Base-by-base conservation (phyloP, 352 stramenopile species). In the Globisporangium acanthophoron region DNA sequence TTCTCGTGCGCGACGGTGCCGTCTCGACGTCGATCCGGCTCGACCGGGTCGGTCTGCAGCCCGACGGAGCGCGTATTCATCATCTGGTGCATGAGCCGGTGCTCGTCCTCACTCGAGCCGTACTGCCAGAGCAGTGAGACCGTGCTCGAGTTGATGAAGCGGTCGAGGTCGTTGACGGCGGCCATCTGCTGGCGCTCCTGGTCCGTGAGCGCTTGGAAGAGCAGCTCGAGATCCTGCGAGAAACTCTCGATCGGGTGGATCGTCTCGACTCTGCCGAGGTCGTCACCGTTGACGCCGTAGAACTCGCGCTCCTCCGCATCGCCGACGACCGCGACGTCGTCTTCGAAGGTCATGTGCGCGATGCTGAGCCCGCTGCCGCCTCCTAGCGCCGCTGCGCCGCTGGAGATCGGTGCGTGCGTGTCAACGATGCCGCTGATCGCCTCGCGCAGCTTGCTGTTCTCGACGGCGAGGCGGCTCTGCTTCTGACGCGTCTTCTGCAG, bases 71-170 rank as follows among this genome's bases (percentile, higher is more conserved):
- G 69, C 20, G 64, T 45, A 47, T 57, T 76, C 37, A 88, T 65
- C 74, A 87, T 85, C 56, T 76, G 70, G 46, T 85, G 68, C 54
- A 88, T 73, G 50, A 82, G 67, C 46, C 70, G 69, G 50, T 73
- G 78, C 27, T 75, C 56, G 39, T 78, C 66, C 39, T 80, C 70
- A 13, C 65, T 72, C 8, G 80, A 79, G 2, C 79, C 78, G 53
- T 87, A 82, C 40, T 79, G 73, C 80, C 80, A 90, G 18, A 90
- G 73, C 43, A 88, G 66, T 16, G 74, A 70, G 3, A 88, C 76
- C 0, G 82, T 73, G 43, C 66, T 80, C 21, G 78, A 87, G 58
- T 88, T 83, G 60, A 88, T 83, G 60, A 85, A 88, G 21, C 78
- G 70, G 33, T 90, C 80, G 56, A 88, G 67, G 39, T 78, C 65